A percentile compares a stretch with the other conserved stretches of the same genome.
Conservation (phyloP, 2,329 filamentous ascomycete species). For the Talaromyces rugulosus region DNA sequence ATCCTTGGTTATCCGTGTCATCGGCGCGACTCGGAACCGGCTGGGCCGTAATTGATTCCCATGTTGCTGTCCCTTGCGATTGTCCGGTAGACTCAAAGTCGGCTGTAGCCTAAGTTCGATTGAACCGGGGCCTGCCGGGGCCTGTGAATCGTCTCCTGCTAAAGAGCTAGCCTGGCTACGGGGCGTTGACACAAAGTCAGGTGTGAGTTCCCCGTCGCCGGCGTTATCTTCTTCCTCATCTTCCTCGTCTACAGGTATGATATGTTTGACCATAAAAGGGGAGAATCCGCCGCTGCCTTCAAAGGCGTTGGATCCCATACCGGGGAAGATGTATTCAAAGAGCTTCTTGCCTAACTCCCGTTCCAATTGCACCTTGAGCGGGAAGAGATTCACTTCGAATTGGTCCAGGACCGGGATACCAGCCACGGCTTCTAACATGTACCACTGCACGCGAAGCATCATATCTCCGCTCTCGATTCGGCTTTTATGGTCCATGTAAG, state of each 20-base stretch:
- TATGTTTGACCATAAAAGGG: constrained; percentile 49
- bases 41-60: constrained; percentile 21
- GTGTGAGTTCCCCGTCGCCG: constrained; percentile 49
- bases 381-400: constrained; percentile 91
- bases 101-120: constrained; percentile 79
- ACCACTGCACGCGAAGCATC: constrained; percentile 94
- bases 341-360: constrained; percentile 86
- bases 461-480: constrained; percentile 59
- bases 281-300: constrained; percentile 48
- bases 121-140: constrained; percentile 63
- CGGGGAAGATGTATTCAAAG: constrained; percentile 97
- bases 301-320: constrained; percentile 57
- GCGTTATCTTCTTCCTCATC: constrained; percentile 39
- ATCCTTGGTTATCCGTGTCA: constrained; percentile 31
- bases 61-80: constrained; percentile 27
- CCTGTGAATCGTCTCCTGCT: constrained; percentile 45
- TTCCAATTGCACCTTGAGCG: constrained; percentile 89
- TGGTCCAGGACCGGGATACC: constrained; percentile 96
- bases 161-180: constrained; percentile 33
- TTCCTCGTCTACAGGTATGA: constrained; percentile 41
- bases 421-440: constrained; percentile 96
- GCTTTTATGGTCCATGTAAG: constrained; percentile 68
- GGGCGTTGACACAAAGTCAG: constrained; percentile 32
- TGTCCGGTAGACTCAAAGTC: constrained; percentile 60
- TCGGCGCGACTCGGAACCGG: constrained; percentile 28